Evolutionary conservation across 164 flowering plant genomes (phyloP).

Genomic region (Kingdonia uniflora): DNA sequence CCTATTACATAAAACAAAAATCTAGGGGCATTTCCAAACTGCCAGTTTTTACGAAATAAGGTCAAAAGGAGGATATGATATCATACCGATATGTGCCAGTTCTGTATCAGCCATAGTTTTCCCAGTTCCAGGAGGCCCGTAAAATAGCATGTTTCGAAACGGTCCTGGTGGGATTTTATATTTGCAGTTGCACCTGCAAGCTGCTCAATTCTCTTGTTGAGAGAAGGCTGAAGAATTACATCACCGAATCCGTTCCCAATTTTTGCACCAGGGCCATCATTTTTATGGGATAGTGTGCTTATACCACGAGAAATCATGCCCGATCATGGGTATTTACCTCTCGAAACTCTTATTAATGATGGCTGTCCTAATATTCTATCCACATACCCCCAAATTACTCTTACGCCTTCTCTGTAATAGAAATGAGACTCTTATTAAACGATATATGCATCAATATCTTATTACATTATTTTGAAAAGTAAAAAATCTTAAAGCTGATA

Average conservation of each 20-base stretch:
- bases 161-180: conserved; percentile 89
- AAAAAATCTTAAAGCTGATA: no score
- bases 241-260: conserved; percentile 80
- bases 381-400: conserved; percentile 86
- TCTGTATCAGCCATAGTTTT: conserved; percentile 99
- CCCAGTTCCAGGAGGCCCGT: conserved; percentile 99
- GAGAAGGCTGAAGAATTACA: conserved; percentile 75
- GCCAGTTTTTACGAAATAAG: neutral
- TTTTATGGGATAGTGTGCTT: conserved; percentile 31
- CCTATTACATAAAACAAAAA: no score
- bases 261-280: conserved; percentile 22
- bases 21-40: neutral
- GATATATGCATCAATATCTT: no score
- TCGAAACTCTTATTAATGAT: conserved; percentile 87
- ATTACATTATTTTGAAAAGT: no score
- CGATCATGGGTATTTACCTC: conserved; percentile 96
- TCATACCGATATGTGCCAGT: conserved; percentile 88
- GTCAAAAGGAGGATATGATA: conserved; percentile 7
- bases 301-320: conserved; percentile 47
- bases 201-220: conserved; percentile 74
- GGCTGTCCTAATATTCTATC: conserved; percentile 98
- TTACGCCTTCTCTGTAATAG: conserved; percentile 90
- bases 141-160: conserved; percentile 92
- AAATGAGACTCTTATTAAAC: neutral
- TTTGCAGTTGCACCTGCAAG: conserved; percentile 91